These are phyloP conservation scores for Biscutella auriculata DNA, from an alignment of 441 rosid species.

Conservation along the genomic window DNA sequence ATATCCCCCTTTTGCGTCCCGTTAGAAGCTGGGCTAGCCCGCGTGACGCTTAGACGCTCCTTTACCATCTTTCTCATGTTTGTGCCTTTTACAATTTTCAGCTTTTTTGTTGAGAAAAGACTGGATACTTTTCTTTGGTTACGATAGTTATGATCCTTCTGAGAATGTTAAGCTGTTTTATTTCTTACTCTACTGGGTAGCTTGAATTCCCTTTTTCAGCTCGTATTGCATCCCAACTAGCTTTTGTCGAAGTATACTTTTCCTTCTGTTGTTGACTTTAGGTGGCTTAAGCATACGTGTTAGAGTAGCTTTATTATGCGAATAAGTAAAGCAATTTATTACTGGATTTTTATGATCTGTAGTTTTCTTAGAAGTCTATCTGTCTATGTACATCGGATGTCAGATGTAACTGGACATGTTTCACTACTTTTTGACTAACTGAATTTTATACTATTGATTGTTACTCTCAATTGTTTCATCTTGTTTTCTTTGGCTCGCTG, in stretches of 20 bases:
- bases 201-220: not conserved
- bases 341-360: not conserved
- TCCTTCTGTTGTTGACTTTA: not conserved
- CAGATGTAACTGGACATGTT: conserved; percentile 8
- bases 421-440: not conserved
- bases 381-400: not conserved
- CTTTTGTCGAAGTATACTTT: not conserved
- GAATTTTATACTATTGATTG: not conserved
- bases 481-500: conserved; percentile 11
- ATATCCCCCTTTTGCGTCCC: not conserved
- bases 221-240: not conserved
- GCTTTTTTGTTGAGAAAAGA: not conserved
- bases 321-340: not conserved
- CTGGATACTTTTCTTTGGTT: not conserved
- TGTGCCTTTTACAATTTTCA: not conserved
- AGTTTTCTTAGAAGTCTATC: not conserved
- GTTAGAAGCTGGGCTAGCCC: not conserved
- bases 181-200: not conserved
- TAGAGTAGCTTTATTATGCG: not conserved
- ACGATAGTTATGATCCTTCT: not conserved
- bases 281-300: not conserved
- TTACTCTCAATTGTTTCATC: conserved; percentile 11
- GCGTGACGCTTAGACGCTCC: not conserved
- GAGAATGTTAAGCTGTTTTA: not conserved
- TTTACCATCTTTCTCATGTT: not conserved